Percentiles rank a stretch among this genome's conserved stretches.
These are phyloP conservation scores for Picochlorum sp. DNA, from an alignment of 139 green algal species.

Conservation along the genomic window DNA sequence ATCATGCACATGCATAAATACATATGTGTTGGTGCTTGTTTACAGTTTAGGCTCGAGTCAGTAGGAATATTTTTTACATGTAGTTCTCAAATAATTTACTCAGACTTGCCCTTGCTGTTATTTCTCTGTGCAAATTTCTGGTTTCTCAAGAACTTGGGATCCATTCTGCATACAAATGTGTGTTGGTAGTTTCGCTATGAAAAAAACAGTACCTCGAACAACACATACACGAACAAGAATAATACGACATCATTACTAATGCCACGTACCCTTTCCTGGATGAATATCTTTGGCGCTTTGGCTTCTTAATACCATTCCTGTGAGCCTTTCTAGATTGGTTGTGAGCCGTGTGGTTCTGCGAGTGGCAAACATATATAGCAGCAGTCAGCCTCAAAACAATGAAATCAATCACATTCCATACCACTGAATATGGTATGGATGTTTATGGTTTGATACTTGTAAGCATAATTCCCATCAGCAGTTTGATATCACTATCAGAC, in stretches of 20 bases:
- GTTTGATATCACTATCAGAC: too few species aligned
- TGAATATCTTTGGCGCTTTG: conserved; percentile 62
- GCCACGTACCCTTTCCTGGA: conserved; percentile 59
- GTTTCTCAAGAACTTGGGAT: conserved; percentile 92
- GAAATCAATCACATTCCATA: too few species aligned
- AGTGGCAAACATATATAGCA: background rate
- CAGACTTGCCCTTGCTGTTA: background rate
- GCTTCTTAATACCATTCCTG: conserved; percentile 90
- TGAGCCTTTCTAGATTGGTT: conserved; percentile 91
- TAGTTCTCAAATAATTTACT: background rate
- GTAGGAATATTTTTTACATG: background rate
- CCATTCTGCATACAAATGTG: conserved; percentile 58
- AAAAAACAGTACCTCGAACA: background rate
- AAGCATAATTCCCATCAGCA: too few species aligned
- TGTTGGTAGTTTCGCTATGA: background rate
- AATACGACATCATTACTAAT: background rate
- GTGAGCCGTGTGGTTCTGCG: conserved; percentile 84
- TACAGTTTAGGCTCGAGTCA: background rate
- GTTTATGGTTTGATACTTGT: too few species aligned
- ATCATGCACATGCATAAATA: too few species aligned
- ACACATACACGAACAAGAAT: too few species aligned
- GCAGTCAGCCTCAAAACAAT: too few species aligned
- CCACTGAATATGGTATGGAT: too few species aligned
- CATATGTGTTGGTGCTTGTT: background rate
- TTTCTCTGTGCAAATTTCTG: conserved; percentile 72